phyloP scores from a whole-genome alignment of 2,329 filamentous ascomycete species.

The Zalaria sp. region DNA sequence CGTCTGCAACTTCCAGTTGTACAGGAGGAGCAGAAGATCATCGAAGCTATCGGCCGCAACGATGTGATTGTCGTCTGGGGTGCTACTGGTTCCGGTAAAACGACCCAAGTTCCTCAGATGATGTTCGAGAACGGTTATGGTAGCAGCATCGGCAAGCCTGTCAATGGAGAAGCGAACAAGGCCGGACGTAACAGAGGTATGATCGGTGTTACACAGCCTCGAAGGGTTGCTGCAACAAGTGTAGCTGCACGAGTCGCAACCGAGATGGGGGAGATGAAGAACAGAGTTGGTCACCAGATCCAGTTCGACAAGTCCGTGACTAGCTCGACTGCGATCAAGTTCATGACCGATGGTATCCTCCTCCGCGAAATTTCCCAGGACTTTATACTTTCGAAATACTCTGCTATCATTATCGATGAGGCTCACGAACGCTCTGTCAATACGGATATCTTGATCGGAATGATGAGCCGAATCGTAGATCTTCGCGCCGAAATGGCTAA shows the following conservation, averaged over 20 bases:
- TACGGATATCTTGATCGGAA: conserved; percentile 94
- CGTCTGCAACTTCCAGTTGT: conserved; percentile 77
- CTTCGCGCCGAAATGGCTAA: conserved; percentile 60
- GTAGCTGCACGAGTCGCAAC: conserved; percentile 87
- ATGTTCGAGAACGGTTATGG: conserved; percentile 90
- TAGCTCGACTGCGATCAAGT: conserved; percentile 79
- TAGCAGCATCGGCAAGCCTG: conserved; percentile 42
- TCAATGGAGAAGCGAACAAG: not conserved
- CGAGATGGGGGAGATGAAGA: conserved; percentile 66
- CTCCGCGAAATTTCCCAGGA: conserved; percentile 84
- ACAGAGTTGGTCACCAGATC: conserved; percentile 76
- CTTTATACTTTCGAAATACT: conserved; percentile 78
- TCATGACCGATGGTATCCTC: conserved; percentile 97
- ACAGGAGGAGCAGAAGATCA: conserved; percentile 89
- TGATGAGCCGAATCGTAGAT: conserved; percentile 86
- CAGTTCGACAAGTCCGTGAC: conserved; percentile 79
- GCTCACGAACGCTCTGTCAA: conserved; percentile 96
- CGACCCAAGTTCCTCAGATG: conserved; percentile 93
- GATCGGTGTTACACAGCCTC: conserved; percentile 89
- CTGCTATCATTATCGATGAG: conserved; percentile 87
- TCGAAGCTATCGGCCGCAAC: conserved; percentile 93
- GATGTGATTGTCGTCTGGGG: conserved; percentile 84
- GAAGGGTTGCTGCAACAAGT: conserved; percentile 87
- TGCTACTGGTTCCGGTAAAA: conserved; percentile 93
- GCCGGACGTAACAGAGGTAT: conserved; percentile 50